Evolutionary conservation across 495 filamentous ascomycete species (phyloP), one percentile per base, ranked within the genome.

Genomic region (Delitschia confertaspora): DNA sequence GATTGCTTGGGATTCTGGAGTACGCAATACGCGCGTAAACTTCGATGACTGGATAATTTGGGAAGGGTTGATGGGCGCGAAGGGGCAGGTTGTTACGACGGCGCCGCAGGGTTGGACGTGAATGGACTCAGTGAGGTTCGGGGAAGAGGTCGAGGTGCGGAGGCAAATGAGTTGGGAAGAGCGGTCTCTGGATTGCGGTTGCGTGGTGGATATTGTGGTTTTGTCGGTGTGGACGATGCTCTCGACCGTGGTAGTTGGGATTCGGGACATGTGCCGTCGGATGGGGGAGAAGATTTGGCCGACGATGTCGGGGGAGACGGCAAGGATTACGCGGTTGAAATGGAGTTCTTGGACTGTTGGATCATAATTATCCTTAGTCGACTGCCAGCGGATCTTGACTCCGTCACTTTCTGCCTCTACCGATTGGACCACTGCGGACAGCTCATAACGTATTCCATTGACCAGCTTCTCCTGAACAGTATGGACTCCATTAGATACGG

Each of bases 291-390:
- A 73, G 10, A 76, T 68, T 9, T 45, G 48, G 3, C 56, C 65
- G 0, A 62, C 61, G 7, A 68, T 56, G 41, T 68, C 53, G 0
- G 71, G 71, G 16, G 68, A 60, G 0, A 73, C 65, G 3, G 71
- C 71, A 0, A 73, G 52, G 6, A 74, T 57, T 1, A 68, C 67
- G 11, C 51, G 39, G 22, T 72, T 68, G 39, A 72, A 66, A n/a
- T n/a, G n/a, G 21, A 44, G n/a, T 9, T 54, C 46, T 40, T 54
- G 44, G n/a, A 33, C 17, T 24, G 7, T 10, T 10, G n/a, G 16
- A 21, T 33, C 39, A 22, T 19, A 10, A n/a, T 20, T 29, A 31
- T 24, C 32, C 14, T 42, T 24, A 3, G 16, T 3, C 47, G 36
- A 30, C 26, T 23, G 33, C 47, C 47, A 55, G 0, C 19, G 7